Evolutionary conservation across 257 asterid species (phyloP), one percentile per base, ranked within the genome.

Genomic region (Anisodus acutangulus): DNA sequence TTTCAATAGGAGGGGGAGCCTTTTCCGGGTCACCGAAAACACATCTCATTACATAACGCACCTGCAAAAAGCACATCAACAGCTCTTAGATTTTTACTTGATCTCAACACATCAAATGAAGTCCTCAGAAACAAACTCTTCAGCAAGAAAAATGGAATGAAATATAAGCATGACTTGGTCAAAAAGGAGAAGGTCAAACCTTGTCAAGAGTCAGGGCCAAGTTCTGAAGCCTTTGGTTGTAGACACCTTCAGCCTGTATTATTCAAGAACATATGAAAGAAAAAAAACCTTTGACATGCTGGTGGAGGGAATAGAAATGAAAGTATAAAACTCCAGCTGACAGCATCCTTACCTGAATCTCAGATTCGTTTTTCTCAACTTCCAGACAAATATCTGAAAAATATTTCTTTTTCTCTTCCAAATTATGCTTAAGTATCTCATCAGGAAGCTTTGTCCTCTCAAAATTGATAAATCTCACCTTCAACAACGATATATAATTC

Each of bases 391-490:
- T 88, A 67, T 97, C 98, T 53, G 99, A 89, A 39, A 93, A 91
- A 88, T 92, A 97, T 87, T 92, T 95, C 92, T 90, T 97, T 87
- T 95, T 97, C 83, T 97, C 99, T 85, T 94, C 99, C 85, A 95
- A 85, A 85, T 90, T 97, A 91, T 97, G 98, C 91, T 84, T 93
- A 70, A 95, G 91, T 86, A 97, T 92, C 90, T 91, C 98, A 39
- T 84, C 85, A 60, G 99, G 98, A 84, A 97, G 98, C 86, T 86
- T 90, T 6, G 95, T 92, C 93, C 99, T 95, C 93, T 97, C 99
- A 85, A 95, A 92, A 86, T 97, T 97, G 53, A 97, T 97, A 87
- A 93, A 97, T 87, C 98, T 95, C 91, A 97, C 99, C 99, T 97
- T 87, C 51, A 91, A 69, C 72, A 57, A 84, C 68, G 88, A 85